Conservation (phyloP, 2,329 filamentous ascomycete genomes). For the Byssothecium circinans region DNA sequence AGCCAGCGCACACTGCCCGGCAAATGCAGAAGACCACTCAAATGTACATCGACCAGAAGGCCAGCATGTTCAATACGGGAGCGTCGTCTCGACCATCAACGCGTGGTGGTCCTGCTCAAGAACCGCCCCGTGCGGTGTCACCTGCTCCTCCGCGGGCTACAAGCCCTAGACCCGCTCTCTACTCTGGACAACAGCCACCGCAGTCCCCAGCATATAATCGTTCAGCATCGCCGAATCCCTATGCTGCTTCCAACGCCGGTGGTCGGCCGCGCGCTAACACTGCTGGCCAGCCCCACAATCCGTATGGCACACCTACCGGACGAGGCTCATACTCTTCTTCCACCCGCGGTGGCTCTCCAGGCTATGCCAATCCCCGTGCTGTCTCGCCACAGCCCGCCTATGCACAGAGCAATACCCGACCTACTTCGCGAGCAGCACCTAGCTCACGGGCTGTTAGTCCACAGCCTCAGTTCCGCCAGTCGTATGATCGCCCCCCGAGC, state of each 20-base stretch:
- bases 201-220: conserved; percentile 11
- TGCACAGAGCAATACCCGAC: conserved; percentile 5
- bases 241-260: conserved; percentile 44
- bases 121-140: conserved; percentile 58
- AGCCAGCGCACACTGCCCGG: conserved; percentile 87
- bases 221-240: conserved; percentile 64
- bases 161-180: conserved; percentile 61
- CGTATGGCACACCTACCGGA: conserved; percentile 36
- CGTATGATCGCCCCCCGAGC: conserved; percentile 54
- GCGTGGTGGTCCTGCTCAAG: conserved; percentile 51
- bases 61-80: conserved; percentile 68
- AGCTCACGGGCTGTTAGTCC: conserved; percentile 52
- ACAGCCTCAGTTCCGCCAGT: conserved; percentile 53
- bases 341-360: conserved; percentile 43
- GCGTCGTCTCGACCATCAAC: conserved; percentile 56
- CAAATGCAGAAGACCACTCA: conserved; percentile 96
- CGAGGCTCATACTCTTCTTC: conserved; percentile 42
- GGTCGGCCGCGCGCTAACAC: conserved; percentile 44
- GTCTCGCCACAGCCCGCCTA: conserved; percentile 34
- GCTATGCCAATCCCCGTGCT: conserved; percentile 40
- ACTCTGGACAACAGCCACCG: conserved; percentile 23
- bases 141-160: conserved; percentile 65
- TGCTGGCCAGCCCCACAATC: conserved; percentile 34
- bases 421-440: conserved; percentile 6
- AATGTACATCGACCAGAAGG: conserved; percentile 80